Conservation (phyloP, 1,284 basidiomycete genomes). For the Bondarzewia mesenterica region DNA sequence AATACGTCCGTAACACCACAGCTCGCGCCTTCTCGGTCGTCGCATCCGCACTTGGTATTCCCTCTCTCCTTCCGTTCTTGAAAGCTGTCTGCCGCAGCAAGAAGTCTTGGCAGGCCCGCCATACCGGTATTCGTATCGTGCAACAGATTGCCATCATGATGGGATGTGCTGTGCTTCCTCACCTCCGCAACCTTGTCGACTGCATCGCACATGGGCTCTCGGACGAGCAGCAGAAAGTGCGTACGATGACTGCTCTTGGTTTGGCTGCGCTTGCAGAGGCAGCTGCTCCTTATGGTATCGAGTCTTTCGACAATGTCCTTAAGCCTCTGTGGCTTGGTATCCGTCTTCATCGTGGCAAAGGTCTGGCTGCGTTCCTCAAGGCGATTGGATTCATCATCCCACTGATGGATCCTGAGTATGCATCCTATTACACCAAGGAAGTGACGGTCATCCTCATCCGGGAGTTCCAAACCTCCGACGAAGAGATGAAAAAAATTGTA, state of each 20-base stretch:
- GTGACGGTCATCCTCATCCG: constrained; percentile 97
- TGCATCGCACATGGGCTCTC: constrained; percentile 94
- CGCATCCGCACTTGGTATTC: constrained; percentile 96
- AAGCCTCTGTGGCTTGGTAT: constrained; percentile 99
- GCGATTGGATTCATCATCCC: constrained; percentile 99
- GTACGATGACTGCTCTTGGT: constrained; percentile 97
- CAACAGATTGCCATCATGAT: constrained; percentile 99
- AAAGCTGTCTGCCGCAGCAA: constrained; percentile 98
- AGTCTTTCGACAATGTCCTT: constrained; percentile 97
- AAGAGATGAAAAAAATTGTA: constrained; percentile 99
- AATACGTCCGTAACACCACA: constrained; percentile 99
- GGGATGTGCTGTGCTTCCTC: constrained; percentile 98
- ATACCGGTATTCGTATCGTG: constrained; percentile 98
- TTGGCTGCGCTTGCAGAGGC: constrained; percentile 97
- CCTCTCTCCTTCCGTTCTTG: constrained; percentile 94
- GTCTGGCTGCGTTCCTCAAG: constrained; percentile 96
- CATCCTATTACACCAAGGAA: constrained; percentile 96
- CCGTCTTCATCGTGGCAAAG: constrained; percentile 95
- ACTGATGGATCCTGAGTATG: constrained; percentile 99
- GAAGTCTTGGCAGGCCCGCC: constrained; percentile 99
- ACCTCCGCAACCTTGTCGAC: constrained; percentile 93
- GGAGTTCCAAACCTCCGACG: constrained; percentile 98
- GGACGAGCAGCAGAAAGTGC: constrained; percentile 98
- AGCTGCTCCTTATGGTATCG: constrained; percentile 97
- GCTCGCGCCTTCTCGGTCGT: constrained; percentile 99